Conservation (phyloP, 768 basidiomycete genomes). For the Boletus subparvulus region DNA sequence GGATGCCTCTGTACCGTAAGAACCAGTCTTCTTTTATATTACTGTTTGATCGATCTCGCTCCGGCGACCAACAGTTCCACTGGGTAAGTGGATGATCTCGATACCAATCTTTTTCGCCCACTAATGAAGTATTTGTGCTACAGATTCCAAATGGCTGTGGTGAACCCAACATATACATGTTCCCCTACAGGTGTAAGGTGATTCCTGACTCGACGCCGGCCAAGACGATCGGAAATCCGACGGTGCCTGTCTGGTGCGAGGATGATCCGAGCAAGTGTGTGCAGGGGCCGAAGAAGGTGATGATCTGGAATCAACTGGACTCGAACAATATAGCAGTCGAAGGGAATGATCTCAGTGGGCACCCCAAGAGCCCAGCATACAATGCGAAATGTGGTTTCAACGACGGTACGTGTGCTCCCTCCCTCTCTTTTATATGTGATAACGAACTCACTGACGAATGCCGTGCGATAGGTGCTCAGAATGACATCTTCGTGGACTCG, state of each 20-base stretch:
- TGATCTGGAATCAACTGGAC: neutral
- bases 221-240: constrained; percentile 6
- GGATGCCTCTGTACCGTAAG: constrained; percentile 10
- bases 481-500: constrained; percentile 14
- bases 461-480: constrained; percentile 12
- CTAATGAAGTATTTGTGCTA: neutral
- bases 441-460: neutral
- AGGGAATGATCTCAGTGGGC: neutral
- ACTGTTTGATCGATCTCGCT: neutral
- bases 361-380: constrained; percentile 2
- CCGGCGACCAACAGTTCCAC: neutral
- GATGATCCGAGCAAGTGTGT: constrained; percentile 2
- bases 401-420: constrained; percentile 3
- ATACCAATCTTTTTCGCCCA: neutral
- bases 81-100: constrained; percentile 10
- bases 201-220: neutral
- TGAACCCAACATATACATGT: constrained; percentile 4
- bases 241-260: constrained; percentile 6
- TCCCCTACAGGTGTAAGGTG: neutral
- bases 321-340: constrained; percentile 6
- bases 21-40: neutral
- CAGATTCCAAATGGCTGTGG: constrained; percentile 12
- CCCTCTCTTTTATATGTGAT: too few relatives aligned
- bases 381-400: constrained; percentile 14
- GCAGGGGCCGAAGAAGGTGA: constrained; percentile 6